Base-by-base conservation (phyloP, 2,329 filamentous ascomycete species). In the Colletotrichum musae region DNA sequence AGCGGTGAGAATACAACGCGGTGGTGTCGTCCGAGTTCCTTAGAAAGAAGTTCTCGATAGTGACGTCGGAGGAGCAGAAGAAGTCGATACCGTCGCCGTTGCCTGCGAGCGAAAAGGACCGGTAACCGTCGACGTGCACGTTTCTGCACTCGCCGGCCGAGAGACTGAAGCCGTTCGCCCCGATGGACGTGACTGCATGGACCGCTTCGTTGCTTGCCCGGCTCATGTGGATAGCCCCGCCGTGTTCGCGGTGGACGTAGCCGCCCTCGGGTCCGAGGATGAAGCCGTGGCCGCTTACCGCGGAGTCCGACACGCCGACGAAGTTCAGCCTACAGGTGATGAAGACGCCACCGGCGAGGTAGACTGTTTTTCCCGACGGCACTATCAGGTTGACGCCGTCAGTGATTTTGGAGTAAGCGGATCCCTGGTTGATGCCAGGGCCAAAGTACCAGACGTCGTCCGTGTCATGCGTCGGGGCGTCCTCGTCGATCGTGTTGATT, bases 21-120 rank as follows among this genome's bases (percentile, higher is more conserved):
- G 81, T 76, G 15, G 63, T 76, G 59, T 81, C 80, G 58, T 81
- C 80, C 2, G 78, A 80, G 62, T 78, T 81, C 13, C 80, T 75
- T 43, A 81, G 64, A 66, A 81, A 81, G 52, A 74, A 74, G 15
- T 75, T 76, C 36, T 81, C 75, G 6, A 79, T 72, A 1, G 75
- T 58, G 13, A 77, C 64, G 36, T 75, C 61, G 32, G 69, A 62
- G 32, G 67, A 70, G 53, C 72, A 74, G 68, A 72, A 74, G 54
- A 76, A 69, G 58, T 77, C 75, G n/a, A 77, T 59, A 12, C 75
- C 75, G 47, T 77, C 75, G 9, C 75, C 75, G 28, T 73, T 75
- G 26, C 58, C 63, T 10, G 65, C 53, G 6, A 69, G 72, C 3
- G 71, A 74, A 60, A 76, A 73, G 4, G 72, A 71, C 2, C 73